Base-by-base conservation (phyloP, 345 rosid species). In the Kandelia obovata region DNA sequence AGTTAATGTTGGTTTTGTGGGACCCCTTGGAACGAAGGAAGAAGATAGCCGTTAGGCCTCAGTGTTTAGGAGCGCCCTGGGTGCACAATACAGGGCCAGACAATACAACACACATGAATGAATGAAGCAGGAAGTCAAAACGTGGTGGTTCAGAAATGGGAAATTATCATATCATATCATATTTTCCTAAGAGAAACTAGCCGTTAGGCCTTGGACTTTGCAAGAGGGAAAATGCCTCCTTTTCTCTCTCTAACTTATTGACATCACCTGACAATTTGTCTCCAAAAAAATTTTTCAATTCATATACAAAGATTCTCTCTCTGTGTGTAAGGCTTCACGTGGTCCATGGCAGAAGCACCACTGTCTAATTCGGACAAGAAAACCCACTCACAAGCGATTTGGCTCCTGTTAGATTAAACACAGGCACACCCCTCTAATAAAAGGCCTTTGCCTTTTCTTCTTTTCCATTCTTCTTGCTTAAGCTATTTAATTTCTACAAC, bases 321-420 rank as follows among this genome's bases (percentile, higher is more conserved):
- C 73, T 65, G 16, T 10, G 35, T 32, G 39, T 70, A 13, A 57
- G 62, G 73, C 78, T 81, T 83, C 88, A 86, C 85, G 88, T 84
- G 86, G 61, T 47, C 2, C 51, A 49, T 56, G 65, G 56, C 74
- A 53, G 71, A 31, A 56, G 65, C 79, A 30, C 39, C 78, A 71
- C 74, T 56, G 31, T 67, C 73, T 62, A 28, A 25, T 71, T 75
- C 79, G 4, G 79, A 61, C 79, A 77, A 76, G 87, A 83, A 77
- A 83, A 74, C 78, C 75, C 61, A 61, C 62, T 60, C 67, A 69
- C 65, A 60, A 57, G 66, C 39, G 9, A 57, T 71, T 69, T 66
- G 52, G 63, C 68, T 52, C 69, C 70, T 78, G 80, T 80, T 82
- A 75, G 68, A 73, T 82, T 71, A 56, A 25, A 56, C 30, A 5